A percentile compares a stretch with the other conserved stretches of the same genome.
Evolutionary conservation across 352 stramenopile species (phyloP).

Genomic region (Elongisporangium senticosum): DNA sequence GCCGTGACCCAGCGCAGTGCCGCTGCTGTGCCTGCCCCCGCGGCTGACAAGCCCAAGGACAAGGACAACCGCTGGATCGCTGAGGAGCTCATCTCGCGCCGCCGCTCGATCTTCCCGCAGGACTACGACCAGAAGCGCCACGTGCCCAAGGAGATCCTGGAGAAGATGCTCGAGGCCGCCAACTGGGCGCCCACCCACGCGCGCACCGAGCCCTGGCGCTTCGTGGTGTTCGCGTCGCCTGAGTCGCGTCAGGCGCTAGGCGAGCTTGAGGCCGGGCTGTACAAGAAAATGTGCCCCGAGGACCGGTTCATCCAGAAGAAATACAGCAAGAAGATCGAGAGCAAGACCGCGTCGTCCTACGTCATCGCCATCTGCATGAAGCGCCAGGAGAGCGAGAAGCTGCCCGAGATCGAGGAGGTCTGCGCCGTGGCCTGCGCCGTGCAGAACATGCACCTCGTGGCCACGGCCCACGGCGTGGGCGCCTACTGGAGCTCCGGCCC

Average conservation of each 20-base stretch:
- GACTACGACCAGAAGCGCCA: slow-evolving; percentile 52
- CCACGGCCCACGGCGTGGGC: slow-evolving; percentile 54
- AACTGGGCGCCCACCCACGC: slow-evolving; percentile 83
- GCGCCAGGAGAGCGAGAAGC: slow-evolving; percentile 73
- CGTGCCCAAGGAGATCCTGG: slow-evolving; percentile 50
- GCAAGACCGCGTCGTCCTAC: slow-evolving; percentile 62
- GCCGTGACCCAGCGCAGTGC: slow-evolving; percentile 24
- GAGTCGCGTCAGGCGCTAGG: slow-evolving; percentile 54
- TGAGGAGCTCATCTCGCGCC: slow-evolving; percentile 72
- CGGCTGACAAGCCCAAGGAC: slow-evolving; percentile 11
- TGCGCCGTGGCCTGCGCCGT: slow-evolving; percentile 69
- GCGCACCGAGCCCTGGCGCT: slow-evolving; percentile 81
- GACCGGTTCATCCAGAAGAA: slow-evolving; percentile 77
- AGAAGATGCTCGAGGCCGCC: slow-evolving; percentile 72
- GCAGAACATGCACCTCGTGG: slow-evolving; percentile 82
- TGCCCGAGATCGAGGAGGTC: slow-evolving; percentile 81
- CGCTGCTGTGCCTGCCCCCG: slow-evolving; percentile 10
- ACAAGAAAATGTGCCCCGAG: slow-evolving; percentile 53
- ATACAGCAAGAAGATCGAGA: slow-evolving; percentile 73
- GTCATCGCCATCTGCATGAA: slow-evolving; percentile 87
- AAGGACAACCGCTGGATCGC: slow-evolving; percentile 45
- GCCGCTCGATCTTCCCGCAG: slow-evolving; percentile 70
- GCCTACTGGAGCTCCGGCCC: slow-evolving; percentile 85
- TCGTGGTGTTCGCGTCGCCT: slow-evolving; percentile 57
- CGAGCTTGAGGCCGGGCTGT: slow-evolving; percentile 60